A percentile compares a stretch with the other conserved stretches of the same genome.
These are phyloP conservation scores for Lunularia cruciata DNA, from an alignment of 225 moss, liverwort and hornwort genomes.

Conservation along the genomic window DNA sequence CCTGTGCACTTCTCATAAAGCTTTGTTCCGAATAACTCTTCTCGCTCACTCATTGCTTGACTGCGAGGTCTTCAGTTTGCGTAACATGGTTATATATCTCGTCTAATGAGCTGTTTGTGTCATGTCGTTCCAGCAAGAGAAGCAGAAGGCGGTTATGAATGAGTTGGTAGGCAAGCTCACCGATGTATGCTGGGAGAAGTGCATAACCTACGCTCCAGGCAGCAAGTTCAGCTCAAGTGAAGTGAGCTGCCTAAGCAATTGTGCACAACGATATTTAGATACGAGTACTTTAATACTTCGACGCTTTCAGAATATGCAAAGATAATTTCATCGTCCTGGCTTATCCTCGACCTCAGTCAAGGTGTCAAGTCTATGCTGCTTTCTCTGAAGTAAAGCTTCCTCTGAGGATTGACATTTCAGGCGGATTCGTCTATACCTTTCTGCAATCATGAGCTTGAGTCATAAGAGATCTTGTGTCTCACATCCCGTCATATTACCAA, in stretches of 20 bases:
- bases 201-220: conserved; percentile 87
- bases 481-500: no score
- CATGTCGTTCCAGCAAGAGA: conserved; percentile 73
- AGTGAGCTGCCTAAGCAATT: conserved; percentile 84
- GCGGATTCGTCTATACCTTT: no score
- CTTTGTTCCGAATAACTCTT: no score
- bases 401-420: no score
- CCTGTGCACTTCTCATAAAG: no score
- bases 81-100: background rate
- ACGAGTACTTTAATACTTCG: conserved; percentile 95
- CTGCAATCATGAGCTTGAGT: no score
- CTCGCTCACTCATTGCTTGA: background rate
- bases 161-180: conserved; percentile 98
- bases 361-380: no score
- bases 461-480: no score
- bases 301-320: conserved; percentile 81
- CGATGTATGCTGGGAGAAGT: conserved; percentile 98
- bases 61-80: background rate
- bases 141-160: conserved; percentile 90
- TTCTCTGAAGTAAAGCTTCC: no score
- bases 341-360: background rate
- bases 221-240: conserved; percentile 97
- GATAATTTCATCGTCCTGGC: conserved; percentile 31
- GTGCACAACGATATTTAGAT: conserved; percentile 91
- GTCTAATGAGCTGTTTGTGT: background rate